Evolutionary conservation across 2,329 filamentous ascomycete genomes (phyloP), one percentile per base, ranked within the genome.

Genomic region (Gaeumannomyces tritici): DNA sequence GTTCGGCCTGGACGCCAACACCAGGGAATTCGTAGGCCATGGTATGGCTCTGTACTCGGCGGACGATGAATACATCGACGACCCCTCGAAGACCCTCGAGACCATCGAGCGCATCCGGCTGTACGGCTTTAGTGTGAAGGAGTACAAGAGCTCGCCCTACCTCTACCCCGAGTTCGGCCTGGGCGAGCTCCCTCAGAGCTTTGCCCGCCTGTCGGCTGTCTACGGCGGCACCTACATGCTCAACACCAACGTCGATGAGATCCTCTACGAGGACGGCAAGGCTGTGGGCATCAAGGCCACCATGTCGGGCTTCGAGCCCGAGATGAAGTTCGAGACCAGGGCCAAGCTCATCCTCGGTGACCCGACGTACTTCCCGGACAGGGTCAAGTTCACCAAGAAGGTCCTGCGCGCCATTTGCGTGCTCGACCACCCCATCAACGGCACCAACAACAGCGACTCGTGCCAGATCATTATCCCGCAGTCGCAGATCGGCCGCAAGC

Each of bases 141-240:
- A 93, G 66, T 98, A 98, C 77, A 95, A 95, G 77, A 98, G 97
- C 79, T 98, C 93, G 15, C 96, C 95, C 57, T 99, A 98, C 82
- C 98, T 99, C 80, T 99, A 99, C 83, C 96, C 95, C 59, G 87
- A 98, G 35, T 99, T 99, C 79, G 95, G 95, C 65, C 87, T 99
- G 60, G 95, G 90, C 74, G 95, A 99, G 80, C 89, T 99, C 63
- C 96, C 95, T 47, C 95, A 99, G 79, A 93, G 93, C 64, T 99
- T 99, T 72, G 95, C 95, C 66, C 93, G 95, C 76, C 85, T 99
- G 62, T 97, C 93, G 55, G 95, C 95, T 75, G 98, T 99, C 77
- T 98, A 99, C 74, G 95, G 95, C 67, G 95, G 95, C 69, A 99
- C 95, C 60, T 99, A 99, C 80, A 99, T 99, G 93, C 88, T 99